phyloP scores from a whole-genome alignment of 2,329 filamentous ascomycete genomes.

The Sphaerulina musiva region DNA sequence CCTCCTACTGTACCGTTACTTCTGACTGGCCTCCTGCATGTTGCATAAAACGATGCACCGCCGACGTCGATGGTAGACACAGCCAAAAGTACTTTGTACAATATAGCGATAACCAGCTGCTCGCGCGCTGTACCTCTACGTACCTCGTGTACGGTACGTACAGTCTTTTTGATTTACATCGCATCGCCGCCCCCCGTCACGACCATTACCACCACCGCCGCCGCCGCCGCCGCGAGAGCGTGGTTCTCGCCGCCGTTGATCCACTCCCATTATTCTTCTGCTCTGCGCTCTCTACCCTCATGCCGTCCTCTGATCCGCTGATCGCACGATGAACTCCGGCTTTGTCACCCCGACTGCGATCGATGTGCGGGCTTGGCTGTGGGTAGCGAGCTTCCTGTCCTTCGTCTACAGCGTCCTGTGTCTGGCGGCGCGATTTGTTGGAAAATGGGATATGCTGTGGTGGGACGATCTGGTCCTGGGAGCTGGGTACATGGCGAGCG shows the following conservation, averaged over 20 bases:
- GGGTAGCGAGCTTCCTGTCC: constrained; percentile 18
- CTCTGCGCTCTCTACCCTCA: not conserved
- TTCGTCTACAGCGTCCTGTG: constrained; percentile 22
- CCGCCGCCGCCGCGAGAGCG: not conserved
- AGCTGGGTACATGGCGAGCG: constrained; percentile 12
- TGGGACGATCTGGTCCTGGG: constrained; percentile 20
- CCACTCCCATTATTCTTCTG: not conserved
- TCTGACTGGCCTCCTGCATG: constrained; percentile 1
- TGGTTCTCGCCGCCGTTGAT: not conserved
- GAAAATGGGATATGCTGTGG: constrained; percentile 23
- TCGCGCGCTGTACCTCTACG: too few species aligned
- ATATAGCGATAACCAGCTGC: not conserved
- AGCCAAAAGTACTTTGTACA: not conserved
- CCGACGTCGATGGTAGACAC: not conserved
- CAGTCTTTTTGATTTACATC: too few species aligned
- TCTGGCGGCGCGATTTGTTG: constrained; percentile 16
- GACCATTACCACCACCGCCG: not conserved
- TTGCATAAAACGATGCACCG: not conserved
- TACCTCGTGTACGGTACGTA: too few species aligned
- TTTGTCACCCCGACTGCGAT: constrained; percentile 16
- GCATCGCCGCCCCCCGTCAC: too few species aligned
- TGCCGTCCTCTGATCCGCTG: not conserved
- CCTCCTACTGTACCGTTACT: not conserved
- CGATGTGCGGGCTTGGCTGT: constrained; percentile 21
- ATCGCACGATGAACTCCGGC: constrained; percentile 11